phyloP scores from a whole-genome alignment of 306 rosid species.

The Castanea mollissima region DNA sequence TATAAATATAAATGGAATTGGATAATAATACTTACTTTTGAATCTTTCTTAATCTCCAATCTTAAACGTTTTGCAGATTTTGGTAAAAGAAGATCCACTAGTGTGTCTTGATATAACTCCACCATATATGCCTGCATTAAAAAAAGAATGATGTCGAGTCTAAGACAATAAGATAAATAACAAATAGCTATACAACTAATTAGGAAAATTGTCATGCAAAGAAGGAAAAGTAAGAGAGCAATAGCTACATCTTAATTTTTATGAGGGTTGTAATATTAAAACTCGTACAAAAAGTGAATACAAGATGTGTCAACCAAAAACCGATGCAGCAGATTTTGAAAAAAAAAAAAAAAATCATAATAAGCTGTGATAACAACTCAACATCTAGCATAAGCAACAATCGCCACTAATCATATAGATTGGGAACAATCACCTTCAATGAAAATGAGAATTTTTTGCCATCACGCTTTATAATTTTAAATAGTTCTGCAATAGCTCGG shows the following conservation, averaged over 20 bases:
- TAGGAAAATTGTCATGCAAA: background rate
- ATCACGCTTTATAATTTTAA: conserved; percentile 65
- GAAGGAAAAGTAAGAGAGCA: background rate
- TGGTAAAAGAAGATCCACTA: conserved; percentile 79
- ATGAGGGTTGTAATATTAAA: background rate
- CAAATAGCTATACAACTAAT: background rate
- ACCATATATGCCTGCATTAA: conserved; percentile 79
- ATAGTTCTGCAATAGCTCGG: conserved; percentile 72
- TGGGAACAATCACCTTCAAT: conserved; percentile 54
- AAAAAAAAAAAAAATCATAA: background rate
- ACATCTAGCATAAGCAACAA: background rate
- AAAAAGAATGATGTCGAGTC: conserved; percentile 5
- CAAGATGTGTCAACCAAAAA: background rate
- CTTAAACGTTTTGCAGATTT: conserved; percentile 65
- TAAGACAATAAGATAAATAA: conserved; percentile 5
- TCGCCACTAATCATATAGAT: conserved; percentile 28
- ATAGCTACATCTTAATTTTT: background rate
- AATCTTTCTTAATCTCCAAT: conserved; percentile 90
- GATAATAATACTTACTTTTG: conserved; percentile 53
- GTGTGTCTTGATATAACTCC: conserved; percentile 94
- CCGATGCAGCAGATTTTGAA: no score
- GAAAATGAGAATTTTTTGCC: conserved; percentile 75
- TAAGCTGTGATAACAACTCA: background rate
- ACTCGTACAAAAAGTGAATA: background rate
- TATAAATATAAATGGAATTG: background rate